Evolutionary conservation across 441 rosid species (phyloP), one percentile per base, ranked within the genome.

Genomic region (Erodium texanum): DNA sequence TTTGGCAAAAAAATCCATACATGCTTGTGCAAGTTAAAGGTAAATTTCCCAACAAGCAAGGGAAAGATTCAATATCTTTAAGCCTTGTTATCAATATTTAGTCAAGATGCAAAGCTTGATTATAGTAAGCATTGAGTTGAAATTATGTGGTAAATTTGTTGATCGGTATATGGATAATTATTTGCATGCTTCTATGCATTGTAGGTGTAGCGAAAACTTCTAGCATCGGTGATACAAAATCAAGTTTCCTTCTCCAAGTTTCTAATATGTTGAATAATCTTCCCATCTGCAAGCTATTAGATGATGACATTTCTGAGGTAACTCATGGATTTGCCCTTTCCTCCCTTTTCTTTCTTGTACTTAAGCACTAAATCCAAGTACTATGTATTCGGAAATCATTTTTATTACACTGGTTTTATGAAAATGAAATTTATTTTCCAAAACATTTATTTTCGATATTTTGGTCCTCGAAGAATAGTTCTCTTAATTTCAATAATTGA

Each of bases 21-120:
- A 81, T 74, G 70, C 81, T 85, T 32, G 71, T 75, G 68, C 80
- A 75, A 77, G 85, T 87, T 19, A 80, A 73, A 75, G 92, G 92
- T 86, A 79, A 68, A 48, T 74, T 36, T 68, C 24, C 65, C 24
- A 59, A 36, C 63, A 3, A 48, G 19, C 18, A 63, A 19, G 5
- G 29, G 4, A 24, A 45, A 50, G 24, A 19, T 48, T 64, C 20
- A 23, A 56, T 59, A 59, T 45, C 52, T 45, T 2, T 12, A 24
- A 59, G 64, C 64, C 11, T 12, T 19, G 11, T 24, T 23, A 23
- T 59, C 32, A 7, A n/a, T 59, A 22, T 56, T 59, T 59, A 59
- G 64, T 59, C 23, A 11, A 56, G 10, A 56, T 15, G 22, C 22
- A 54, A 2, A 7, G 15, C 22, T 19, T 54, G 9, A 19, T 54